Percentiles rank a stretch among this genome's conserved stretches.
phyloP scores from a whole-genome alignment of 306 rosid species.

The Corylus avellana region DNA sequence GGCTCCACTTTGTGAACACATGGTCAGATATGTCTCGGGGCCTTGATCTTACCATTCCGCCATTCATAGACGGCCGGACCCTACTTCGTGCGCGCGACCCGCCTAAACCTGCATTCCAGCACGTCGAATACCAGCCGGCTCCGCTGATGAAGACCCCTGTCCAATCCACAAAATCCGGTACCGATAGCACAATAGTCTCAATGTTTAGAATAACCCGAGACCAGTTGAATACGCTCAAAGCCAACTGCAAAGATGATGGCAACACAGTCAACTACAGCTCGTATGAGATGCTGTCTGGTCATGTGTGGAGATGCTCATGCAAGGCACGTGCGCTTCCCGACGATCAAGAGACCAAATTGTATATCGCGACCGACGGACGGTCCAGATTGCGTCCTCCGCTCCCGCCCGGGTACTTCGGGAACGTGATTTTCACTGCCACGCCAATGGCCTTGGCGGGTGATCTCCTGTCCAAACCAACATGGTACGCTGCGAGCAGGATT shows the following conservation, averaged over 20 bases:
- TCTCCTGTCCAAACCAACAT: conserved; percentile 66
- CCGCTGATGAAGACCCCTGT: conserved; percentile 57
- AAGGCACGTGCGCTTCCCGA: conserved; percentile 65
- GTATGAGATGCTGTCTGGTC: conserved; percentile 83
- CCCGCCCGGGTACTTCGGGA: conserved; percentile 85
- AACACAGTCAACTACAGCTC: conserved; percentile 67
- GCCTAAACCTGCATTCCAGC: conserved; percentile 67
- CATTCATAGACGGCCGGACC: conserved; percentile 74
- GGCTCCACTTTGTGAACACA: conserved; percentile 80
- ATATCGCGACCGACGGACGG: conserved; percentile 87
- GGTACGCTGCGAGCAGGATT: conserved; percentile 79
- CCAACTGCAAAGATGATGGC: conserved; percentile 68
- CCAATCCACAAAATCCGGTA: conserved; percentile 39
- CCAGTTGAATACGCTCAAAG: conserved; percentile 59
- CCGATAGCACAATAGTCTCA: conserved; percentile 44
- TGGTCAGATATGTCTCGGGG: conserved; percentile 96
- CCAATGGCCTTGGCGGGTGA: conserved; percentile 70
- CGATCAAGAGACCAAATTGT: conserved; percentile 76
- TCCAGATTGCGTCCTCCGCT: conserved; percentile 75
- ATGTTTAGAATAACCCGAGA: conserved; percentile 64
- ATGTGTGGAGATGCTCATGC: conserved; percentile 73
- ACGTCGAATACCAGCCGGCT: conserved; percentile 80
- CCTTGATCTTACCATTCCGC: conserved; percentile 62
- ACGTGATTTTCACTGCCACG: conserved; percentile 83
- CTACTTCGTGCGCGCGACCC: conserved; percentile 73